phyloP scores from a whole-genome alignment of 2,329 filamentous ascomycete genomes.

The Cordyceps farinosa region DNA sequence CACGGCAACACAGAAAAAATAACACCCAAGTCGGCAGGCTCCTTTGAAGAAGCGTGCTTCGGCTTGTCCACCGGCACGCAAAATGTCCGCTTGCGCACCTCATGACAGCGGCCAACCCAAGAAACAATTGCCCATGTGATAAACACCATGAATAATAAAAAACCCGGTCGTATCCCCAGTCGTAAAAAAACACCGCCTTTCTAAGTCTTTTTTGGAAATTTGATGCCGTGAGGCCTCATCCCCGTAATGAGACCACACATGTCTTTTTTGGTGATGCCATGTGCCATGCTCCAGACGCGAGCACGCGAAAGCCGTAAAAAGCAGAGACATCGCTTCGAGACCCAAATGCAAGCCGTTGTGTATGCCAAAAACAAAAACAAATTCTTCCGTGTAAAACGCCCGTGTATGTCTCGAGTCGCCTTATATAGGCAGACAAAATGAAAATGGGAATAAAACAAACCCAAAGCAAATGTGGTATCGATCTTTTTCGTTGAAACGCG shows the following conservation, averaged over 20 bases:
- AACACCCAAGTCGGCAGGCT: conserved; percentile 35
- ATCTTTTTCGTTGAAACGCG: conserved; percentile 39
- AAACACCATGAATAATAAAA: conserved; percentile 24
- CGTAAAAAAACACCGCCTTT: conserved; percentile 33
- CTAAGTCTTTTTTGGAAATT: conserved; percentile 49
- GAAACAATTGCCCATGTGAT: conserved; percentile 33
- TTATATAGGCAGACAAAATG: conserved; percentile 31
- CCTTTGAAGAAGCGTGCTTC: conserved; percentile 19
- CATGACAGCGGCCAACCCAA: conserved; percentile 31
- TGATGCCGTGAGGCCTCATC: conserved; percentile 48
- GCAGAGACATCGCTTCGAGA: conserved; percentile 24
- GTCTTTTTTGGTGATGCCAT: conserved; percentile 12
- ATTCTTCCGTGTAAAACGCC: conserved; percentile 24
- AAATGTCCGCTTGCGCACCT: conserved; percentile 34
- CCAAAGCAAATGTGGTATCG: conserved; percentile 44
- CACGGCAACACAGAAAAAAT: conserved; percentile 11
- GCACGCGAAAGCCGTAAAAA: conserved; percentile 41
- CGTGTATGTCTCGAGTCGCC: conserved; percentile 43
- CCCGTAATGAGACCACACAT: conserved; percentile 24
- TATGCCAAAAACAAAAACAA: conserved; percentile 26
- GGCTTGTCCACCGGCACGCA: conserved; percentile 21
- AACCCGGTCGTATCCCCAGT: conserved; percentile 26
- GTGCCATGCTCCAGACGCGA: conserved; percentile 18
- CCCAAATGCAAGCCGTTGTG: conserved; percentile 35
- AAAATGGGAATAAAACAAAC: conserved; percentile 29